A percentile compares a stretch with the other conserved stretches of the same genome.
These are phyloP conservation scores for Byssochlamys sp. DNA, from an alignment of 2,329 filamentous ascomycete species.

Conservation along the genomic window DNA sequence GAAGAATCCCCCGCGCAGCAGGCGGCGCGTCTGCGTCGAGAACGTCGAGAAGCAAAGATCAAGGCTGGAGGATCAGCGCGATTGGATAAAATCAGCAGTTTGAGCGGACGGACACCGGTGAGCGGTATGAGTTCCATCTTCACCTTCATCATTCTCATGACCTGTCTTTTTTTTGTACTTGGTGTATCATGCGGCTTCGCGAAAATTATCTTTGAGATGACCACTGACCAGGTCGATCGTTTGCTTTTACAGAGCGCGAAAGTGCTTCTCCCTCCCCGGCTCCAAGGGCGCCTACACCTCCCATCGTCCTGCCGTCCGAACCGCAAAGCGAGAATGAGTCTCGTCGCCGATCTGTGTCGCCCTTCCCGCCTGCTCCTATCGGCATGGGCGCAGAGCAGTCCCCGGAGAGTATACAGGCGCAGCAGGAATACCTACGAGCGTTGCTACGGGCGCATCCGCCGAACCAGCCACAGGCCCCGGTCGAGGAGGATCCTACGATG, in stretches of 20 bases:
- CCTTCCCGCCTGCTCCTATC: conserved; percentile 17
- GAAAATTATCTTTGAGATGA: neutral
- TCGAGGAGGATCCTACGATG: conserved; percentile 26
- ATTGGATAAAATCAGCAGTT: conserved; percentile 52
- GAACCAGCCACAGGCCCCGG: conserved; percentile 10
- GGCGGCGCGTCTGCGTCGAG: conserved; percentile 52
- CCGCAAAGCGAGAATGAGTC: conserved; percentile 11
- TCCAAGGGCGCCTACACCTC: conserved; percentile 1
- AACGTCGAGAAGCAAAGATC: conserved; percentile 56
- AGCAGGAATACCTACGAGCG: conserved; percentile 13
- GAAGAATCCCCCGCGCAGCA: conserved; percentile 40
- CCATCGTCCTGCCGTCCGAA: conserved; percentile 9
- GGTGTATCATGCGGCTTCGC: neutral
- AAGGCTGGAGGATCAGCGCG: conserved; percentile 48
- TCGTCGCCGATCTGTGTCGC: conserved; percentile 18
- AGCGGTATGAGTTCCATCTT: conserved; percentile 18
- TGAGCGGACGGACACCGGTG: conserved; percentile 45
- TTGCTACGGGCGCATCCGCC: conserved; percentile 14
- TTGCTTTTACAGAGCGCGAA: neutral
- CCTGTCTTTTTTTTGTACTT: neutral
- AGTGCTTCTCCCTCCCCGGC: conserved; percentile 1
- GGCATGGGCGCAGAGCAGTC: conserved; percentile 17
- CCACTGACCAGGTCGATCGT: neutral
- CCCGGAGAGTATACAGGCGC: conserved; percentile 22
- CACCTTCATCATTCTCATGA: neutral